Conservation (phyloP, 495 filamentous ascomycete genomes). For the Tuber borchii region DNA sequence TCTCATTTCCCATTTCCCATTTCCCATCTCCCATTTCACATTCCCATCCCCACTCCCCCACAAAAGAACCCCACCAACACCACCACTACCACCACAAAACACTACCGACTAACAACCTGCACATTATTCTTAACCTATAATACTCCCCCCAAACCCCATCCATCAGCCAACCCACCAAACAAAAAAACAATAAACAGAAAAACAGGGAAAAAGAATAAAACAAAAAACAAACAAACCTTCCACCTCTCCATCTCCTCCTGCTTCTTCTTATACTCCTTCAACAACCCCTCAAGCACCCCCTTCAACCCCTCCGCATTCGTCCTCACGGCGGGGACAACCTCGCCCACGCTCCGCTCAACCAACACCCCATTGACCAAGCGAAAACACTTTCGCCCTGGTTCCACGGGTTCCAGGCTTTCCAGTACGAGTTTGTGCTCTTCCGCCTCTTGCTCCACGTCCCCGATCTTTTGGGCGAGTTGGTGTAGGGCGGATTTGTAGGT, state of each 20-base stretch:
- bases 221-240: conserved; percentile 60
- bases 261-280: conserved; percentile 95
- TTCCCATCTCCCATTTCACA: too few species aligned
- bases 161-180: conserved; percentile 13
- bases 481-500: conserved; percentile 95
- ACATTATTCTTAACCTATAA: conserved; percentile 95
- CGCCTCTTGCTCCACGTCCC: conserved; percentile 90
- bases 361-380: conserved; percentile 97
- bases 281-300: conserved; percentile 88
- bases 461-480: conserved; percentile 89
- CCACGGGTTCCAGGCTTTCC: conserved; percentile 79
- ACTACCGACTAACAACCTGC: conserved; percentile 64
- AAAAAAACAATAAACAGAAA: too few species aligned
- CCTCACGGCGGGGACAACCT: conserved; percentile 81
- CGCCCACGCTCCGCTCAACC: conserved; percentile 84
- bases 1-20: too few species aligned
- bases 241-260: conserved; percentile 94
- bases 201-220: too few species aligned
- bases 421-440: conserved; percentile 98
- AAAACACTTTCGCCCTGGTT: conserved; percentile 88
- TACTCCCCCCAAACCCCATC: not conserved
- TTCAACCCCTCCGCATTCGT: conserved; percentile 94
- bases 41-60: not conserved
- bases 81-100: not conserved
- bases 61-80: not conserved